phyloP scores from a whole-genome alignment of 169 alveolate species.

The Prorocentrum cordatum region DNA sequence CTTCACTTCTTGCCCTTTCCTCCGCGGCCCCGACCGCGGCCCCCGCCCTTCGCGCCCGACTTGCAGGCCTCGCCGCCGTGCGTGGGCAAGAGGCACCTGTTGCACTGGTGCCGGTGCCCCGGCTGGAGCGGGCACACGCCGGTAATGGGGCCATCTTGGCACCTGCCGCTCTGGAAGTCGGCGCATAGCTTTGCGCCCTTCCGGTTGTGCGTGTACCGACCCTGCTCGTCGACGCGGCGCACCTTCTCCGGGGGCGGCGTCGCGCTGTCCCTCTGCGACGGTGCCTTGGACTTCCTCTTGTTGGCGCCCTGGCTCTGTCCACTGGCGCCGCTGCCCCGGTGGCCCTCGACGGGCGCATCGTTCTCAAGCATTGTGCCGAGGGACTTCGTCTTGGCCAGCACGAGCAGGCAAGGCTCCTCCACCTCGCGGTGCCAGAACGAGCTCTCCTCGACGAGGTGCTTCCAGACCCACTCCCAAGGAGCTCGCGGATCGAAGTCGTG shows the following conservation, averaged over 20 bases:
- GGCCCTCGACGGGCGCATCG: not conserved
- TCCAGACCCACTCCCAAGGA: slow-evolving; percentile 41
- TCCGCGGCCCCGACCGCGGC: too few species aligned
- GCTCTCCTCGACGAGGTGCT: not conserved
- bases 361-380: not conserved
- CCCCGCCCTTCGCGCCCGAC: not conserved
- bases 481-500: not conserved
- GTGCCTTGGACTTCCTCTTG: not conserved
- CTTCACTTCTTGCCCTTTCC: not conserved
- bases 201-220: not conserved
- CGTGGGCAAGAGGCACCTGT: not conserved
- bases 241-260: not conserved
- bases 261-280: not conserved
- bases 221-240: not conserved
- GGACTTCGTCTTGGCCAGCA: not conserved
- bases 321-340: not conserved
- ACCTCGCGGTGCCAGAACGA: not conserved
- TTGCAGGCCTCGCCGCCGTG: not conserved
- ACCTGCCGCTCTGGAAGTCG: not conserved
- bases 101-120: not conserved
- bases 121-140: not conserved
- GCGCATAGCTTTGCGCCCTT: not conserved
- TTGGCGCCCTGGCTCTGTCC: too few species aligned
- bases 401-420: not conserved
- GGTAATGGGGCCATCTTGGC: not conserved